These are phyloP conservation scores for Kwoniella sp. DNA, from an alignment of 768 basidiomycete genomes.

Conservation along the genomic window DNA sequence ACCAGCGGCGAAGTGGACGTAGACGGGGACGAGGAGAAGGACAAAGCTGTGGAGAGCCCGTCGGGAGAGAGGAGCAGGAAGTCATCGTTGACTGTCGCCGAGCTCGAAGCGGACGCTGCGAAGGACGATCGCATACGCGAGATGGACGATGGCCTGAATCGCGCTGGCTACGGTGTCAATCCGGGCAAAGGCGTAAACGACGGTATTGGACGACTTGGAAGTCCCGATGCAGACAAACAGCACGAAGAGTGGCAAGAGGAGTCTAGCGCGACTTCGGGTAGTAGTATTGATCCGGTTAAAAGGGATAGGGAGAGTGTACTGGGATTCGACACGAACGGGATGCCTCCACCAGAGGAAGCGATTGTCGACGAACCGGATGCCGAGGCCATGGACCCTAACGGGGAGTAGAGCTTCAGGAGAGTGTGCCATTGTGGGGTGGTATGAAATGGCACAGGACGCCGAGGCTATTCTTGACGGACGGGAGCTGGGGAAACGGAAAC, in stretches of 20 bases:
- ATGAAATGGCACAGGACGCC: too few relatives aligned
- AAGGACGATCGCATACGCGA: conserved; percentile 19
- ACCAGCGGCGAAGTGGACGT: conserved; percentile 14
- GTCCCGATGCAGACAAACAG: neutral
- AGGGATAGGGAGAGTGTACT: conserved; percentile 12
- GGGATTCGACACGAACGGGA: conserved; percentile 24
- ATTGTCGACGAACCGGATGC: conserved; percentile 28
- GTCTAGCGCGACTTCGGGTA: neutral
- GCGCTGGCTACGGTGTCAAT: neutral
- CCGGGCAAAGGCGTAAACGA: neutral
- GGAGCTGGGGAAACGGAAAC: too few relatives aligned
- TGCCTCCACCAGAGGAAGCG: conserved; percentile 28
- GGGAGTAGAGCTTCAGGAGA: conserved; percentile 2
- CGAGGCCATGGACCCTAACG: conserved; percentile 17
- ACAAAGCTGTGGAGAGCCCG: neutral
- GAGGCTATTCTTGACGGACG: too few relatives aligned
- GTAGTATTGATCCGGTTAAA: neutral
- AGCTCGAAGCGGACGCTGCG: conserved; percentile 43
- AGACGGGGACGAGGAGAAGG: neutral
- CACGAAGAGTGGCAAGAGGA: conserved; percentile 8
- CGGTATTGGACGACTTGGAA: neutral
- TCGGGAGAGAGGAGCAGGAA: conserved; percentile 27
- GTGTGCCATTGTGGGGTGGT: too few relatives aligned
- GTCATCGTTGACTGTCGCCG: conserved; percentile 39
- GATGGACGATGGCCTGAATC: conserved; percentile 14